Percentiles rank a stretch among this genome's conserved stretches.
phyloP scores from a whole-genome alignment of 768 basidiomycete species.

The Leccinellum luteum region DNA sequence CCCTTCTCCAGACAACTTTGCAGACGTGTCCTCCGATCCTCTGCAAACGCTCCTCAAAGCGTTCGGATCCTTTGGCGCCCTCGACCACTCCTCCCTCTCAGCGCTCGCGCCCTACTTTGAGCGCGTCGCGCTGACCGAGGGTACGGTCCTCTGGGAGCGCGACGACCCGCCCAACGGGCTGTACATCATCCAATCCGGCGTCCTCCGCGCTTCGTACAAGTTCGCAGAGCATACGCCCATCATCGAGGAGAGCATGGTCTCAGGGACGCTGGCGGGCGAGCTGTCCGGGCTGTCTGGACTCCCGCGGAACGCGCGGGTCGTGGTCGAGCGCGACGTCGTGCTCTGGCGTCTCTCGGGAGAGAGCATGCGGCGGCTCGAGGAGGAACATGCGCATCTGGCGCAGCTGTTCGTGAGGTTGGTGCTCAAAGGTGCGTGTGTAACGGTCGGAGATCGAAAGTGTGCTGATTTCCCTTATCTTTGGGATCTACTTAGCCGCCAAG shows the following conservation, averaged over 20 bases:
- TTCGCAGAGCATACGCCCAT: slow-evolving; percentile 66
- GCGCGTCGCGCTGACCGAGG: slow-evolving; percentile 53
- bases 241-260: slow-evolving; percentile 90
- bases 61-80: slow-evolving; percentile 69
- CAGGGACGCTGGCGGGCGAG: slow-evolving; percentile 91
- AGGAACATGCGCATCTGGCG: slow-evolving; percentile 66
- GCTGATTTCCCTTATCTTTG: not conserved
- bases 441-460: not conserved
- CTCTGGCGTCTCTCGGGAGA: slow-evolving; percentile 76
- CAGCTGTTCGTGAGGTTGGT: slow-evolving; percentile 63
- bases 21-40: slow-evolving; percentile 52
- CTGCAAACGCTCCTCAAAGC: slow-evolving; percentile 73
- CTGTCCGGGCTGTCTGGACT: slow-evolving; percentile 78
- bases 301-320: slow-evolving; percentile 80
- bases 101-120: slow-evolving; percentile 73
- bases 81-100: slow-evolving; percentile 54
- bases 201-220: slow-evolving; percentile 77
- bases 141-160: slow-evolving; percentile 69
- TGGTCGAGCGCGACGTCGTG: slow-evolving; percentile 73
- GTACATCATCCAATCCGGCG: slow-evolving; percentile 86
- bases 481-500: slow-evolving; percentile 50
- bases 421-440: slow-evolving; percentile 59
- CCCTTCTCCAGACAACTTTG: slow-evolving; percentile 15
- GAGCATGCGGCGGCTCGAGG: slow-evolving; percentile 60
- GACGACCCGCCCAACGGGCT: slow-evolving; percentile 78